Evolutionary conservation across 345 rosid species (phyloP).

Genomic region (Trapa incisa): DNA sequence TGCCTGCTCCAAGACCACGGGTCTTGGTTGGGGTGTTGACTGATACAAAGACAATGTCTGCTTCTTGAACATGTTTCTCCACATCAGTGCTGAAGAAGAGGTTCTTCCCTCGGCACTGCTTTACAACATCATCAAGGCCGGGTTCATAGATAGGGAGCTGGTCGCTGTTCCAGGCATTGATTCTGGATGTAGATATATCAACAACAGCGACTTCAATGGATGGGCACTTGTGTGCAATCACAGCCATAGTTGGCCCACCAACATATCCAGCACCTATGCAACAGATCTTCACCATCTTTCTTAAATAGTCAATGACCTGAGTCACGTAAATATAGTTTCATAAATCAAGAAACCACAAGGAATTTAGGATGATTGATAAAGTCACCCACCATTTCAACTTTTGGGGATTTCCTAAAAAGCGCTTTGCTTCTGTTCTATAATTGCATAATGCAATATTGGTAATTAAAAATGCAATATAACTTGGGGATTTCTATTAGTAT

Average conservation of each 20-base stretch:
- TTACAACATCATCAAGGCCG: constrained; percentile 72
- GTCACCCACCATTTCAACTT: too few species aligned
- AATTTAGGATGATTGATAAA: too few species aligned
- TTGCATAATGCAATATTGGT: too few species aligned
- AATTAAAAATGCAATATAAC: too few species aligned
- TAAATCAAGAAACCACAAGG: too few species aligned
- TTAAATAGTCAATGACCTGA: constrained; percentile 12
- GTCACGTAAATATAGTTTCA: too few species aligned
- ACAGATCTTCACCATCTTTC: constrained; percentile 15
- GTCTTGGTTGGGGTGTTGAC: constrained; percentile 52
- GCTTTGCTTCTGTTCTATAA: too few species aligned
- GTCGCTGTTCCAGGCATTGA: constrained; percentile 83
- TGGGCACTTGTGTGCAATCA: constrained; percentile 85
- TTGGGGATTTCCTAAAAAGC: too few species aligned
- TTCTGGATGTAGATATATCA: constrained; percentile 22
- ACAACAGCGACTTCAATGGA: constrained; percentile 63
- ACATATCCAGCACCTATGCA: constrained; percentile 97
- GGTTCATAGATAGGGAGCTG: constrained; percentile 91
- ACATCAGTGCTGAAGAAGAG: too few species aligned
- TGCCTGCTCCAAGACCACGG: constrained; percentile 85
- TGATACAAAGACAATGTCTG: too few species aligned
- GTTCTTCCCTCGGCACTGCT: constrained; percentile 50
- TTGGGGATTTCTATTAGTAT: too few species aligned
- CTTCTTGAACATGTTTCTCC: too few species aligned
- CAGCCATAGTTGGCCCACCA: constrained; percentile 94